Base-by-base conservation (phyloP, 139 green algal genomes). In the Pseudopediastrum boryanum region DNA sequence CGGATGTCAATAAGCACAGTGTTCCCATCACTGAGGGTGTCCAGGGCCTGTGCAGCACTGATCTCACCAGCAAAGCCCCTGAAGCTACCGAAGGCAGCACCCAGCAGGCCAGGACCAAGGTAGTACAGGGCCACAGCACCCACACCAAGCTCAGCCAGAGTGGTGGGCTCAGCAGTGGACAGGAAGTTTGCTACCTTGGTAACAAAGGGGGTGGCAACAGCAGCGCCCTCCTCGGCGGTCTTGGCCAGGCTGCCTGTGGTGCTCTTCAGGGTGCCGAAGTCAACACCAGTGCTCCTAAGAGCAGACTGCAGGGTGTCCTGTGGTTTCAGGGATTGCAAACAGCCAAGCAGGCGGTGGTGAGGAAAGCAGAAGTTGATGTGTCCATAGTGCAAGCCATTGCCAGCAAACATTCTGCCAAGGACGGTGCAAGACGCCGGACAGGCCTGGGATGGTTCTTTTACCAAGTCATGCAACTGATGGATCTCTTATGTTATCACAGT, bases 1-100 rank as follows among this genome's bases (percentile, higher is more conserved):
- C 94, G 91, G 59, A 98, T 90, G 86, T 98, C 94, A 23, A 98
- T 80, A 23, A 98, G 81, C n/a, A 94, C 79, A 31, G 79, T 75
- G 48, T 86, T 82, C 46, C 80, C 41, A 19, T 90, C 84, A 35
- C 74, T 86, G 64, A 77, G 77, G 27, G 94, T 35, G 41, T 92
- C 85, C 54, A 95, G 77, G 10, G 88, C 92, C 48, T 87, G 86
- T 13, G 89, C 87, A 31, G 91, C 79, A 12, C 77, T 83, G 16
- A 94, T 71, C 63, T 80, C 79, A 44, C 84, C 84, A 3, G 83
- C 83, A 65, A 85, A 92, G 33, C 88, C 90, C 29, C 90, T 80
- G 63, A 92, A 68, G 16, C 63, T 43, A 70, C 87, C 89, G 29
- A 84, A 80, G 3, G 84, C 23, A 3, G 50, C 52, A 48, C 85